These are phyloP conservation scores for Neltuma alba DNA, from an alignment of 306 rosid genomes.

Conservation along the genomic window DNA sequence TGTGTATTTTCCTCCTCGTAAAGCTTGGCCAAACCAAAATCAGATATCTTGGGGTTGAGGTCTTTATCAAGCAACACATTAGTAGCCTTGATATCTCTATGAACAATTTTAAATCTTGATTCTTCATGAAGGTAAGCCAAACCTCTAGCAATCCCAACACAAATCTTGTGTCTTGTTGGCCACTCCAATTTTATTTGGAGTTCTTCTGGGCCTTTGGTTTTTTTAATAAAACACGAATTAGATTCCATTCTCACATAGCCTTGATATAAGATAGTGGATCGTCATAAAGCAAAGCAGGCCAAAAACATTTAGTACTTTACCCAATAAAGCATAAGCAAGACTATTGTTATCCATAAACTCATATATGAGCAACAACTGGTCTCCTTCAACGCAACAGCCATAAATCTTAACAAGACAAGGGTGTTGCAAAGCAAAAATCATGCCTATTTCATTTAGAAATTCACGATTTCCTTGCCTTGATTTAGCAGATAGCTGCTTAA, in stretches of 20 bases:
- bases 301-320: not conserved
- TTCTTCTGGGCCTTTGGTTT: not conserved
- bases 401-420: not conserved
- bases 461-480: not conserved
- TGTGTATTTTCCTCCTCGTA: not conserved
- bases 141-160: conserved; percentile 55
- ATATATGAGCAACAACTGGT: not conserved
- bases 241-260: too few relatives aligned
- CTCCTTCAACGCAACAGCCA: not conserved
- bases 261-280: too few relatives aligned
- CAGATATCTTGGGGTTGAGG: not conserved
- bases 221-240: too few relatives aligned
- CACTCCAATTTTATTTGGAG: conserved; percentile 38
- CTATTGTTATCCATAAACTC: not conserved
- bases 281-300: too few relatives aligned
- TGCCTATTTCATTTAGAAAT: not conserved
- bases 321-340: not conserved
- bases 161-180: conserved; percentile 53
- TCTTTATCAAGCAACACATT: not conserved
- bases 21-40: not conserved
- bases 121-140: conserved; percentile 30
- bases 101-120: not conserved
- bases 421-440: not conserved
- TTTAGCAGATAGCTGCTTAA: not conserved
- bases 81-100: not conserved